Evolutionary conservation across 495 filamentous ascomycete genomes (phyloP), one percentile per base, ranked within the genome.

Genomic region (Hyaloscypha finlandica): DNA sequence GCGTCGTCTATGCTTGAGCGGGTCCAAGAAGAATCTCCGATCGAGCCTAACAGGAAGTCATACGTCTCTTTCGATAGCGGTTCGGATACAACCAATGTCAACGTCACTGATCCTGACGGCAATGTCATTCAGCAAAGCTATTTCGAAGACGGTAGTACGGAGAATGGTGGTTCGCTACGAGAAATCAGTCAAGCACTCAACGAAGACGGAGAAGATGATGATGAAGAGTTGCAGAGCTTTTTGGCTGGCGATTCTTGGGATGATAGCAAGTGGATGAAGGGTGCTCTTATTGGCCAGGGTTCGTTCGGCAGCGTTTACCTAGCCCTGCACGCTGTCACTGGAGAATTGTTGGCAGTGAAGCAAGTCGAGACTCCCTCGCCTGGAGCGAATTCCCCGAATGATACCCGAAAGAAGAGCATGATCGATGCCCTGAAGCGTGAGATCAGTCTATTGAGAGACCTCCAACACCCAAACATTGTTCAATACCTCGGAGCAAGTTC

Each of bases 181-280:
- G 82, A 85, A 6, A 78, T 86, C 60, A 82, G 79, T 53, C 82
- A 86, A 71, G 85, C 91, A 1, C 81, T 96, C 31, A 91, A 90
- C 71, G 88, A 94, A 51, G 94, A 97, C 73, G 94, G 92, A 29
- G 93, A 97, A 75, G 94, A 97, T 69, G 87, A 89, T 20, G 91
- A 93, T 71, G 87, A 88, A 70, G 89, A 88, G 62, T 81, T 94
- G 6, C 88, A 92, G 68, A 85, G 82, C 71, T 96, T 96, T 81
- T 82, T 97, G 48, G 89, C 92, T 48, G 92, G 92, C 39, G 94
- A 97, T 74, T 92, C 92, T 32, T 97, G 95, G 86, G 92, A 96
- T 65, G 91, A 95, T 52, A 89, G 93, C 79, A 93, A 94, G 74
- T 99, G 96, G 93, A 99, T 99, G 93, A 97, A 97, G 79, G 95